Percentiles rank a stretch among this genome's conserved stretches.
Conservation (phyloP, 192 early-diverging fungal genomes). For the Allomyces javanicus region DNA sequence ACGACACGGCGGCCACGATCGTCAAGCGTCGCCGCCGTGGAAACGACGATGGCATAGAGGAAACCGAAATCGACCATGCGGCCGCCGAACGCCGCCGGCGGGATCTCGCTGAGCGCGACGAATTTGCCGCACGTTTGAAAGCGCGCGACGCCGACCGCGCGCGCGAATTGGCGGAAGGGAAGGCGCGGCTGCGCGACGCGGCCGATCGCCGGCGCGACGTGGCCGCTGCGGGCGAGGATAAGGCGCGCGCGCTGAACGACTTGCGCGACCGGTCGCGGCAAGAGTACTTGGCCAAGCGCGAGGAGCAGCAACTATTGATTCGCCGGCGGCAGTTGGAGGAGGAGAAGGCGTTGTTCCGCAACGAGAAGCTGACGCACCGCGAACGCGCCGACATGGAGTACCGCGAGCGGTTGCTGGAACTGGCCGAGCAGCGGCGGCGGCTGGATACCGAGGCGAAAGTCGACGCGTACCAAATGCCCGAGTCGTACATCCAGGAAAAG, state of each 20-base stretch:
- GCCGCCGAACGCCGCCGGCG: slow-evolving; percentile 29
- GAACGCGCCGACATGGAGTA: slow-evolving; percentile 62
- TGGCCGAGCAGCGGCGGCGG: slow-evolving; percentile 65
- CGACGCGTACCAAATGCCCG: slow-evolving; percentile 72
- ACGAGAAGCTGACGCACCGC: slow-evolving; percentile 48
- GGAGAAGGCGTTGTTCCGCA: slow-evolving; percentile 63
- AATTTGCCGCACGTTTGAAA: slow-evolving; percentile 61
- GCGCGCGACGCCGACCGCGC: slow-evolving; percentile 63
- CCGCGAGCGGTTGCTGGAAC: slow-evolving; percentile 59
- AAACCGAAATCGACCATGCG: slow-evolving; percentile 22
- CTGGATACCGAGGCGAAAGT: slow-evolving; percentile 42
- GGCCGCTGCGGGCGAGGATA: slow-evolving; percentile 46
- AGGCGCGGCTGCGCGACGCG: slow-evolving; percentile 27
- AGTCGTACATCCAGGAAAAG: slow-evolving; percentile 95
- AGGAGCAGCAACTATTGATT: slow-evolving; percentile 57
- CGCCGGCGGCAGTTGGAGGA: slow-evolving; percentile 61
- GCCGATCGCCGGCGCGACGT: slow-evolving; percentile 45
- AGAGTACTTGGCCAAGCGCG: slow-evolving; percentile 74
- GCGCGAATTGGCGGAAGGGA: slow-evolving; percentile 29
- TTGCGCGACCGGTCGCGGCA: slow-evolving; percentile 77
- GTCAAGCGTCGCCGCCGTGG: slow-evolving; percentile 21
- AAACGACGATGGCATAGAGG: slow-evolving; percentile 42
- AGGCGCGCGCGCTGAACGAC: slow-evolving; percentile 43
- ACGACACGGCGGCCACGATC: slow-evolving; percentile 5
- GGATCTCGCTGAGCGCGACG: slow-evolving; percentile 77